Base-by-base conservation (phyloP, 805 yeast genomes). In the Ogataea populi-albae region DNA sequence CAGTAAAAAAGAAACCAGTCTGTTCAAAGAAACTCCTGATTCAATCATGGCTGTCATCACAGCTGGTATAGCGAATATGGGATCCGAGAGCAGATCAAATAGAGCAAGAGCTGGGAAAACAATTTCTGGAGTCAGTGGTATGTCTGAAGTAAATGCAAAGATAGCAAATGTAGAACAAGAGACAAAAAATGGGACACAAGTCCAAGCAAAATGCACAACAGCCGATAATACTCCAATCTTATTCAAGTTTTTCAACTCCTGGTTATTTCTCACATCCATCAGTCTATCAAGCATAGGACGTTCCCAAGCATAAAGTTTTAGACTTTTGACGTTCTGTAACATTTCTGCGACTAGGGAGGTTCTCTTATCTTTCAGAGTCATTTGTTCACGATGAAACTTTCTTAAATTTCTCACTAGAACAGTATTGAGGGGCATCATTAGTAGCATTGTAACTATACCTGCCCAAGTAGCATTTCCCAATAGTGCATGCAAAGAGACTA, bases 261-360 rank as follows among this genome's bases (percentile, higher is more conserved):
- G 60, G 36, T 71, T 69, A 46, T 81, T 77, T 64, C 88, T 70
- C 19, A 75, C 67, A 38, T 68, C 70, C 8, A 63, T 49, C 9
- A 81, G 56, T 42, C 71, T 73, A 15, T 64, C 61, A 23, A 77
- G 48, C 78, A 80, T 77, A 17, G 86, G 81, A 22, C 62, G 60
- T 52, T 81, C 89, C 83, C 86, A 81, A 0, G 84, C 77, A 49
- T 79, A 81, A 18, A 81, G 59, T 49, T 81, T 81, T 46, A 81
- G 75, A 35, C 79, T 70, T 49, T 80, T 81, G 32, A 81, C 76
- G 20, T 79, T 69, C 24, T 68, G 66, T 32, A 81, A 54, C 9
- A 81, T 65, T 47, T 81, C 89, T 12, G 74, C 67, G n/a, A 77
- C 74, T 15, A 71, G 59, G 12, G 73, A 68, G 3, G 81, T 73